phyloP scores from a whole-genome alignment of 371 early-diverging fungal species.

The Lichtheimia corymbifera region DNA sequence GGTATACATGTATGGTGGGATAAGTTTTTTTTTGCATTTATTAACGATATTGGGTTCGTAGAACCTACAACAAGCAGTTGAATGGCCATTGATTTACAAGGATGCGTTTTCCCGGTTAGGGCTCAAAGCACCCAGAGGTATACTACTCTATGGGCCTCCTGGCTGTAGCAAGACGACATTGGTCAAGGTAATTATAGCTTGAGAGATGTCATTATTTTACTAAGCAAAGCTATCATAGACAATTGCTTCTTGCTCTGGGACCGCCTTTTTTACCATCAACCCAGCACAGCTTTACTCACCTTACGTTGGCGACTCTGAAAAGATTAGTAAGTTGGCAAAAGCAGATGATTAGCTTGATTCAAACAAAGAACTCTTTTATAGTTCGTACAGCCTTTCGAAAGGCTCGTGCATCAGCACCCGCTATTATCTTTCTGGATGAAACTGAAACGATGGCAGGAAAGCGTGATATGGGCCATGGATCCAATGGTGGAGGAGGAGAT shows the following conservation, averaged over 20 bases:
- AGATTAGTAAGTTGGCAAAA: constrained; percentile 47
- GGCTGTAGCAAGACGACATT: constrained; percentile 98
- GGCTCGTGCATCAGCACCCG: constrained; percentile 86
- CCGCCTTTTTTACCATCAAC: constrained; percentile 85
- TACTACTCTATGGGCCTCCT: constrained; percentile 96
- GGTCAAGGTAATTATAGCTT: constrained; percentile 65
- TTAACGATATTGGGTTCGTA: constrained; percentile 11
- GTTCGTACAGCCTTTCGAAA: constrained; percentile 83
- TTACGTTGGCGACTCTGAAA: constrained; percentile 95
- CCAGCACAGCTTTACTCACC: constrained; percentile 91
- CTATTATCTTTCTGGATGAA: constrained; percentile 98
- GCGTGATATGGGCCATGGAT: constrained; percentile 71
- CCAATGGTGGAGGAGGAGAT: constrained; percentile 63
- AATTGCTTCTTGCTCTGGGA: constrained; percentile 77
- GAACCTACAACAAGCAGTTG: constrained; percentile 90
- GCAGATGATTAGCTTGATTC: not conserved
- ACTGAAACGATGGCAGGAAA: constrained; percentile 97
- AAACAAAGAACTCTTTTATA: constrained; percentile 7
- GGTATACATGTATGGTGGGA: constrained; percentile 22
- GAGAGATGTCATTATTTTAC: not conserved
- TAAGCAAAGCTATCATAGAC: constrained; percentile 34
- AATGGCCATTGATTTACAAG: constrained; percentile 89
- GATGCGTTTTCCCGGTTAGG: constrained; percentile 81
- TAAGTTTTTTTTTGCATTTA: not conserved
- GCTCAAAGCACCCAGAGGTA: constrained; percentile 82